Conservation (phyloP, 1,284 basidiomycete genomes). For the Sanguinoderma infundibulare region DNA sequence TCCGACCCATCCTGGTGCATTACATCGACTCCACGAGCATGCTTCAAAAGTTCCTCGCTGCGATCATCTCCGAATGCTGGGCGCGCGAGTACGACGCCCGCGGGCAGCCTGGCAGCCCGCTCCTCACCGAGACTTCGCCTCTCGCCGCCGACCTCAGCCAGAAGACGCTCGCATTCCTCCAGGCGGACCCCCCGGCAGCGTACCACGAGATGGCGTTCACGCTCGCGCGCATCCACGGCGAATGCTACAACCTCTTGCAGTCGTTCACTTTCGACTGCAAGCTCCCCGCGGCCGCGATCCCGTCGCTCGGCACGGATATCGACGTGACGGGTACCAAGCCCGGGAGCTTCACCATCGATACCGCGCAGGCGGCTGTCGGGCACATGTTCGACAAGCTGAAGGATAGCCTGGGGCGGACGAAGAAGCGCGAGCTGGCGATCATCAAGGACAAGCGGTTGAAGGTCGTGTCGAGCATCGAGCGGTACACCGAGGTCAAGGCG, state of each 20-base stretch:
- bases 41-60: conserved; percentile 87
- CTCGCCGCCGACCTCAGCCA: conserved; percentile 71
- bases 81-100: conserved; percentile 59
- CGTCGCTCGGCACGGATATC: conserved; percentile 78
- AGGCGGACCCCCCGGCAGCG: conserved; percentile 74
- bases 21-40: conserved; percentile 90
- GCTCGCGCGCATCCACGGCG: conserved; percentile 80
- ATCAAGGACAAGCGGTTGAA: conserved; percentile 82
- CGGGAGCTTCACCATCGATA: conserved; percentile 82
- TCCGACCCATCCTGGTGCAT: conserved; percentile 73
- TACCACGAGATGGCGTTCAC: conserved; percentile 93
- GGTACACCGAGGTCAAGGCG: conserved; percentile 84
- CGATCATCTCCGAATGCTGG: conserved; percentile 94
- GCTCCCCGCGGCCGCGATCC: conserved; percentile 80
- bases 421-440: conserved; percentile 77
- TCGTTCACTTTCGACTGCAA: conserved; percentile 89
- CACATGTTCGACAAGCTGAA: conserved; percentile 78
- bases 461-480: conserved; percentile 79
- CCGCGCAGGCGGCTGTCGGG: conserved; percentile 77
- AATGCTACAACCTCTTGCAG: conserved; percentile 82
- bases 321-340: conserved; percentile 72
- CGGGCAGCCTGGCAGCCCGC: conserved; percentile 32
- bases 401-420: conserved; percentile 70
- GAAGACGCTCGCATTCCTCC: conserved; percentile 75
- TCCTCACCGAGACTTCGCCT: conserved; percentile 58